These are phyloP conservation scores for Microthyrium microscopicum DNA, from an alignment of 2,329 filamentous ascomycete genomes.

Conservation along the genomic window DNA sequence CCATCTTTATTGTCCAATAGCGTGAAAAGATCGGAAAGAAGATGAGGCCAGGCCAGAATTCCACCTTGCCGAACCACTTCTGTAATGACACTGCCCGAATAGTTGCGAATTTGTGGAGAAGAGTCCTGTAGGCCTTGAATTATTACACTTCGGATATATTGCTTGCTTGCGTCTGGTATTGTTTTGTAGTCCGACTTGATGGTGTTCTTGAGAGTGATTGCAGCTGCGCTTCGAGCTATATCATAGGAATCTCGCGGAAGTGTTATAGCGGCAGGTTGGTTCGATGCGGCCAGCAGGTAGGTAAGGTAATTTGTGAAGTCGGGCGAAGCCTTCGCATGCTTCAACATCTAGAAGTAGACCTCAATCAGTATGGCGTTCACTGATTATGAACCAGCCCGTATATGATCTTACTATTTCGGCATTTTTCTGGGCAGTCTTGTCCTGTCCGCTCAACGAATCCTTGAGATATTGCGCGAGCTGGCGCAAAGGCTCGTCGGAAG, in stretches of 20 bases:
- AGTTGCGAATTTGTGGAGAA: slow-evolving; percentile 67
- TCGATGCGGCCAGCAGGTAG: slow-evolving; percentile 65
- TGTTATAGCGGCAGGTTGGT: slow-evolving; percentile 42
- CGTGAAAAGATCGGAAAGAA: slow-evolving; percentile 66
- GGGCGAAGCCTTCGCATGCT: slow-evolving; percentile 70
- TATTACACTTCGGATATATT: slow-evolving; percentile 64
- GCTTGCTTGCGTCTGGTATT: slow-evolving; percentile 56
- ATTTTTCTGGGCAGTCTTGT: slow-evolving; percentile 68
- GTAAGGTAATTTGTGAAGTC: slow-evolving; percentile 97
- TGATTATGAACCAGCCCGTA: slow-evolving; percentile 1
- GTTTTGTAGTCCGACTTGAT: slow-evolving; percentile 58
- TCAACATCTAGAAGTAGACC: slow-evolving; percentile 55
- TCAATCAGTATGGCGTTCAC: not conserved
- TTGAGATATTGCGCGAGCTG: slow-evolving; percentile 80
- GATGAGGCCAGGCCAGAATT: slow-evolving; percentile 77
- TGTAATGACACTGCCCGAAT: slow-evolving; percentile 84
- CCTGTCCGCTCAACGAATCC: slow-evolving; percentile 77
- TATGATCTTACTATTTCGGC: slow-evolving; percentile 58
- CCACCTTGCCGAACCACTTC: slow-evolving; percentile 76
- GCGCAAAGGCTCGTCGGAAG: slow-evolving; percentile 67
- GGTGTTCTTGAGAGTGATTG: slow-evolving; percentile 92
- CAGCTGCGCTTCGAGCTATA: slow-evolving; percentile 69
- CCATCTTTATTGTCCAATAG: slow-evolving; percentile 59
- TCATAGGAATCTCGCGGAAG: slow-evolving; percentile 48
- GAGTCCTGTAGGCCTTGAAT: slow-evolving; percentile 67